phyloP scores from a whole-genome alignment of 202 grass and related monocot genomes.

The Bolboschoenoplectus hybrid region DNA sequence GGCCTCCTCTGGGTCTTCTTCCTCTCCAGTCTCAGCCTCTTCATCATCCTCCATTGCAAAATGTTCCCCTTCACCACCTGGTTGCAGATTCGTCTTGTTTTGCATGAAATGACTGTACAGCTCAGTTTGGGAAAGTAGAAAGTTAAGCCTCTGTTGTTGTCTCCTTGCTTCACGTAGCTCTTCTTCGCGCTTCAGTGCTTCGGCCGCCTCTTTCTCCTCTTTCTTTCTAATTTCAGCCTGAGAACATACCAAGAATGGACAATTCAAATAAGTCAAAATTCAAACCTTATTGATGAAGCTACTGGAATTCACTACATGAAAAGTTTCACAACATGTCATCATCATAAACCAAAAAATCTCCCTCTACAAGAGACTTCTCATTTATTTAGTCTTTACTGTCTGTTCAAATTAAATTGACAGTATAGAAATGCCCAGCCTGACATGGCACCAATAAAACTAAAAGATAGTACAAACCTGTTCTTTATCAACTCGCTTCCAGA shows the following conservation, averaged over 20 bases:
- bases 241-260: constrained; percentile 29
- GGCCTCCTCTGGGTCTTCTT: constrained; percentile 86
- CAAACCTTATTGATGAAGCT: not conserved
- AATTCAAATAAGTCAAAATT: not conserved
- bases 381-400: not conserved
- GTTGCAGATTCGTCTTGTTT: constrained; percentile 65
- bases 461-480: constrained; percentile 65
- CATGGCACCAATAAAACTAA: not conserved
- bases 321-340: constrained; percentile 19
- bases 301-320: not conserved
- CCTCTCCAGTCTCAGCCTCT: constrained; percentile 45
- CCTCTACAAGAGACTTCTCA: not conserved
- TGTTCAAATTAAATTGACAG: not conserved
- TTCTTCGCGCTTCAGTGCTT: constrained; percentile 96
- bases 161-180: constrained; percentile 95
- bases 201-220: constrained; percentile 94
- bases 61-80: constrained; percentile 39
- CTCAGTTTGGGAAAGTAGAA: constrained; percentile 95
- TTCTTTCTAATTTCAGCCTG: constrained; percentile 95
- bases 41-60: constrained; percentile 53
- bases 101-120: constrained; percentile 99
- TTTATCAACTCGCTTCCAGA: constrained; percentile 98
- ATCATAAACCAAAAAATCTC: not conserved
- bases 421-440: constrained; percentile 24
- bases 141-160: constrained; percentile 97